Conservation (phyloP, 1,284 basidiomycete species). For the Hymenochaete sp. region DNA sequence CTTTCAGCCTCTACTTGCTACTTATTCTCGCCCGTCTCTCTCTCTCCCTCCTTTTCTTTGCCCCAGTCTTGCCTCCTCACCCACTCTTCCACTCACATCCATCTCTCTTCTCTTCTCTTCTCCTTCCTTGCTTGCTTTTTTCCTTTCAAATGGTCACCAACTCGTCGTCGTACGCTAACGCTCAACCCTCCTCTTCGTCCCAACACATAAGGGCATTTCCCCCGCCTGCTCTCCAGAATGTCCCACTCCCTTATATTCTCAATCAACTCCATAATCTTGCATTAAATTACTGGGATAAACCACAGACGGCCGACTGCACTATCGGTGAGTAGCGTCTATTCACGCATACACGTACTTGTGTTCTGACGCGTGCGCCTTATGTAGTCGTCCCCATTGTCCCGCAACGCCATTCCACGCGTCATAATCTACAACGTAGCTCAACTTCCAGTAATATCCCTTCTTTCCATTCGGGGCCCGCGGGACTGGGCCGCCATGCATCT, state of each 20-base stretch:
- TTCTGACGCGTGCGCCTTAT: background rate
- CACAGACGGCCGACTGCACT: slow-evolving; percentile 66
- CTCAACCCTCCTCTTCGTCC: too few relatives aligned
- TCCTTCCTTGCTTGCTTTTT: slow-evolving; percentile 3
- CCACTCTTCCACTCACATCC: background rate
- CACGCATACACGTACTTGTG: background rate
- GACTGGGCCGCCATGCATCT: slow-evolving; percentile 40
- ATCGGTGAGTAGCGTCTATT: slow-evolving; percentile 40
- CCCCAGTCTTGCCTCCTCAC: background rate
- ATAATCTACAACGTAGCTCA: slow-evolving; percentile 16
- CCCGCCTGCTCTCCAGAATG: slow-evolving; percentile 49
- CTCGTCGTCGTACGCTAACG: slow-evolving; percentile 2
- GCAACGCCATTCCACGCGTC: slow-evolving; percentile 11
- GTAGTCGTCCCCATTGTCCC: slow-evolving; percentile 15
- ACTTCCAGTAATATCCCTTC: slow-evolving; percentile 20
- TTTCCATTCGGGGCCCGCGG: slow-evolving; percentile 28
- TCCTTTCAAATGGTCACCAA: slow-evolving; percentile 6
- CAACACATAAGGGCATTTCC: slow-evolving; percentile 35
- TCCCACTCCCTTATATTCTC: slow-evolving; percentile 62
- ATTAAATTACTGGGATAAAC: slow-evolving; percentile 58
- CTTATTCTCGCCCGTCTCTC: background rate
- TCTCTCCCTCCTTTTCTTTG: slow-evolving; percentile 2
- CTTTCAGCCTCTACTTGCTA: background rate
- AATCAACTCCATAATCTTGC: slow-evolving; percentile 60
- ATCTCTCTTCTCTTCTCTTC: background rate